These are phyloP conservation scores for Glomus cerebriforme DNA, from an alignment of 192 early-diverging fungal genomes.

Conservation along the genomic window DNA sequence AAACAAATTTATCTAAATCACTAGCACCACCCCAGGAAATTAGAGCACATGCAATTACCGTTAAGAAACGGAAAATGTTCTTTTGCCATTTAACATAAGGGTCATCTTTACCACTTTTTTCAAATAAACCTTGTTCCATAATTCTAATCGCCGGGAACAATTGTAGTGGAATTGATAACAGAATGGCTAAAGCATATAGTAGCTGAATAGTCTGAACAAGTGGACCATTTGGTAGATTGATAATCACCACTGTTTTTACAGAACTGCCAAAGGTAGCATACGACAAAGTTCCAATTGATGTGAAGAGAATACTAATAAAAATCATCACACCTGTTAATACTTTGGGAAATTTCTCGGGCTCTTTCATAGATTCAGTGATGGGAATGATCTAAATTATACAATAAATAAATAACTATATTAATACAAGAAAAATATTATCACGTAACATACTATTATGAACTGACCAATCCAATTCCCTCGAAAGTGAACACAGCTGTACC, in stretches of 20 bases:
- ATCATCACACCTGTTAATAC: constrained; percentile 82
- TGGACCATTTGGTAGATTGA: constrained; percentile 77
- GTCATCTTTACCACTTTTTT: constrained; percentile 78
- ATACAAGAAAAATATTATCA: no score
- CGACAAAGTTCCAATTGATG: constrained; percentile 76
- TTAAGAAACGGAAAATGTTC: constrained; percentile 74
- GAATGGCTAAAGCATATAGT: constrained; percentile 90
- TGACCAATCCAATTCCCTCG: constrained; percentile 80
- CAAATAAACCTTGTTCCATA: constrained; percentile 84
- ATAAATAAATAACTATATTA: neutral
- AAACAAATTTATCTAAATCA: constrained; percentile 81
- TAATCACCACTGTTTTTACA: constrained; percentile 85
- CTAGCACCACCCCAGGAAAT: constrained; percentile 78
- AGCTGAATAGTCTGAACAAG: constrained; percentile 74
- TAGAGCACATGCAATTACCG: constrained; percentile 67
- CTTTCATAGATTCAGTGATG: constrained; percentile 87
- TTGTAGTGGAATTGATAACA: constrained; percentile 89
- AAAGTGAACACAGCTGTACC: constrained; percentile 94
- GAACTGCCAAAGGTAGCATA: constrained; percentile 86
- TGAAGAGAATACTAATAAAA: constrained; percentile 78
- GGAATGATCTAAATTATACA: constrained; percentile 60
- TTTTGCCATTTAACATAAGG: constrained; percentile 82
- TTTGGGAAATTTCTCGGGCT: constrained; percentile 81
- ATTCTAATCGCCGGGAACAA: constrained; percentile 95
- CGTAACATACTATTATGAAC: neutral